These are phyloP conservation scores for Camellia sinensis DNA, from an alignment of 148 eudicot species.

Conservation along the genomic window DNA sequence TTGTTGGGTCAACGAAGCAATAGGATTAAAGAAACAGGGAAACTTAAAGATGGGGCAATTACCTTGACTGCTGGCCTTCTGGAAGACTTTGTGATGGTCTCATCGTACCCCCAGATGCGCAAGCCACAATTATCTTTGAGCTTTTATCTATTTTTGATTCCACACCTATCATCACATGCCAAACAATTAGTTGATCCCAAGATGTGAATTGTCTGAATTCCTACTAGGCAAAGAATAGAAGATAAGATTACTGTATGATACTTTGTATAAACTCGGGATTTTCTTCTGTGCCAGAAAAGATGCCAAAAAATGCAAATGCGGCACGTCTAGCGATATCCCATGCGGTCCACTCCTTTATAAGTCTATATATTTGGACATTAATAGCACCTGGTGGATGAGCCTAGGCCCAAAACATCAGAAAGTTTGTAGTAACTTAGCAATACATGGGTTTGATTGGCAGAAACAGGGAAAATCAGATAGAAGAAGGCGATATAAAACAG, in stretches of 20 bases:
- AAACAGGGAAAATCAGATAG: not conserved
- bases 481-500: not conserved
- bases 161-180: constrained; percentile 47
- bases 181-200: constrained; percentile 19
- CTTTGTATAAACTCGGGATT: constrained; percentile 90
- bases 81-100: constrained; percentile 93
- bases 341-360: constrained; percentile 99
- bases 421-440: not conserved
- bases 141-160: constrained; percentile 65
- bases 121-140: constrained; percentile 93
- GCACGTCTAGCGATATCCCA: constrained; percentile 98
- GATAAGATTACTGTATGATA: constrained; percentile 17
- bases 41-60: constrained; percentile 6
- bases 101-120: constrained; percentile 93
- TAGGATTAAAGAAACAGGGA: not conserved
- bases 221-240: not conserved
- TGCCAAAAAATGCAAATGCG: constrained; percentile 97
- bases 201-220: constrained; percentile 1
- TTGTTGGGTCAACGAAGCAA: not conserved
- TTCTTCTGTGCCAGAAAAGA: constrained; percentile 95
- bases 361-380: constrained; percentile 89
- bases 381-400: constrained; percentile 93
- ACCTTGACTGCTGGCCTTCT: constrained; percentile 99
- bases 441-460: not conserved
- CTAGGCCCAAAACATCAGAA: constrained; percentile 31